These are phyloP conservation scores for Thelonectria olida DNA, from an alignment of 2,329 filamentous ascomycete species.

Conservation along the genomic window DNA sequence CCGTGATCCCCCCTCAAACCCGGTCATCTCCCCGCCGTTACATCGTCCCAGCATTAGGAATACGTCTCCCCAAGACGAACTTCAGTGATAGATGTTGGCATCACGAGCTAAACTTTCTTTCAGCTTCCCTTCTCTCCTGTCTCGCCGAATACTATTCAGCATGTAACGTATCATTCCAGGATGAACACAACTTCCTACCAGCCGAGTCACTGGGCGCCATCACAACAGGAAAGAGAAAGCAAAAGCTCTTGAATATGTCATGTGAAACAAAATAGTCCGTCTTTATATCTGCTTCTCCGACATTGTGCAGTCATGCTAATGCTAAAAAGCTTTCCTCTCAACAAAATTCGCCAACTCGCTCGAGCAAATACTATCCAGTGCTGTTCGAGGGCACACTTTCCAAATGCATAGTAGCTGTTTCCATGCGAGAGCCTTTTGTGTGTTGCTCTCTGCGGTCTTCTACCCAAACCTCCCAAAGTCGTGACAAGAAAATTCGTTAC, in stretches of 20 bases:
- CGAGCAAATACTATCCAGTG: slow-evolving; percentile 27
- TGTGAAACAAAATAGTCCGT: slow-evolving; percentile 8
- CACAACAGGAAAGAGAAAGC: not conserved
- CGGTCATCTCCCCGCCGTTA: slow-evolving; percentile 24
- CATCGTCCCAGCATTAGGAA: slow-evolving; percentile 17
- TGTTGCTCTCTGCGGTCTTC: slow-evolving; percentile 21
- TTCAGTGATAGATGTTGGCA: not conserved
- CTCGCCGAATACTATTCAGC: not conserved
- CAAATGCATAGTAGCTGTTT: slow-evolving; percentile 25
- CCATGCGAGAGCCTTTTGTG: slow-evolving; percentile 21
- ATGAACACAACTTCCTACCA: not conserved
- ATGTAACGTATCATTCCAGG: not conserved
- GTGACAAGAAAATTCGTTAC: slow-evolving; percentile 31
- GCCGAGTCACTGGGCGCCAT: not conserved
- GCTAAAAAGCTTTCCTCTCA: slow-evolving; percentile 5
- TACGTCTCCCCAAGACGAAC: not conserved
- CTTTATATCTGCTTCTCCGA: slow-evolving; percentile 17
- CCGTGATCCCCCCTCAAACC: not conserved
- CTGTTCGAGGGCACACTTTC: slow-evolving; percentile 35
- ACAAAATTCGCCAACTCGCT: slow-evolving; percentile 14
- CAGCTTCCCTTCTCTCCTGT: not conserved
- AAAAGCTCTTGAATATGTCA: not conserved
- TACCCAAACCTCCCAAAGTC: slow-evolving; percentile 32
- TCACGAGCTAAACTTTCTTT: slow-evolving; percentile 17
- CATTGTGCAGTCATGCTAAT: slow-evolving; percentile 20